A percentile compares a stretch with the other conserved stretches of the same genome.
phyloP scores from a whole-genome alignment of 2,329 filamentous ascomycete species.

The Pyrenophora tritici-repentis region DNA sequence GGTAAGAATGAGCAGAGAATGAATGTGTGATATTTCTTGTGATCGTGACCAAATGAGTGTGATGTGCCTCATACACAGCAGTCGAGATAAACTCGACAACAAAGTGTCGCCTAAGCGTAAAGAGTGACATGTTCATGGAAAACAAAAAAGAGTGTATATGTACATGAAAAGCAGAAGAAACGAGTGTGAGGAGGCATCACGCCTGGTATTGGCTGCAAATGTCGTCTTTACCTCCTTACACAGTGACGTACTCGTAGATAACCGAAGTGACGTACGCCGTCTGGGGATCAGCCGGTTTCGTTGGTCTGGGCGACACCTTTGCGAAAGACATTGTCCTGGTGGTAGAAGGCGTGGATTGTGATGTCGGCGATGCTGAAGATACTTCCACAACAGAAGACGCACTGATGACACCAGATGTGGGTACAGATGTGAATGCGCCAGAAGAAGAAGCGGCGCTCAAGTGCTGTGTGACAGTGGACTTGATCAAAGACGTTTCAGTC shows the following conservation, averaged over 20 bases:
- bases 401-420: not conserved
- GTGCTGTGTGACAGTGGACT: conserved; percentile 12
- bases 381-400: not conserved
- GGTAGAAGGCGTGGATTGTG: not conserved
- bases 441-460: conserved; percentile 9
- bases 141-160: not conserved
- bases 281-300: conserved; percentile 7
- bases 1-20: not conserved
- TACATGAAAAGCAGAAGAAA: not conserved
- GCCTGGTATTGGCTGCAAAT: too few species aligned
- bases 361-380: not conserved
- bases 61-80: not conserved
- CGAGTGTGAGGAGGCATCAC: too few species aligned
- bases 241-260: conserved; percentile 23
- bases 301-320: conserved; percentile 2
- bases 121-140: not conserved
- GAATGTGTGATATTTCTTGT: not conserved
- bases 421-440: not conserved
- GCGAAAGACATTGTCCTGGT: not conserved
- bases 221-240: not conserved
- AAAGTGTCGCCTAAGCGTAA: not conserved
- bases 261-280: conserved; percentile 24
- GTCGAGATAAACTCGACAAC: not conserved
- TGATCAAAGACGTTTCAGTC: not conserved
- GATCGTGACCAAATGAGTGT: not conserved